phyloP scores from a whole-genome alignment of 306 rosid species.

The Medicago arabica region DNA sequence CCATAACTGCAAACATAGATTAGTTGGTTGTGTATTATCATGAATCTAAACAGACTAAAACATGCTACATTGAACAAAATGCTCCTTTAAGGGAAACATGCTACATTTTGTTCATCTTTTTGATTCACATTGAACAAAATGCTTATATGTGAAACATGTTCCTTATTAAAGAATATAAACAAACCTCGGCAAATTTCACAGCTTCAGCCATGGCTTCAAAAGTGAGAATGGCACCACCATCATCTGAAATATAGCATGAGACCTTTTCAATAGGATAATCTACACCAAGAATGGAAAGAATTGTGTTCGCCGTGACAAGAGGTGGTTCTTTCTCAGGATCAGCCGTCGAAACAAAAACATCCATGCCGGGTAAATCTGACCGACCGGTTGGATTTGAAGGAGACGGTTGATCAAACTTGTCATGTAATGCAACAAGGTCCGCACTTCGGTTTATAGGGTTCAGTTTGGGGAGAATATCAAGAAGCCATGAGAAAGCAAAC shows the following conservation, averaged over 20 bases:
- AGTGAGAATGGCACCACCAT: conserved; percentile 90
- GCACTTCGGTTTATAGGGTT: conserved; percentile 86
- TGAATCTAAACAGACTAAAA: not conserved
- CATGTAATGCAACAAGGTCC: conserved; percentile 66
- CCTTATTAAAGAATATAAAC: not conserved
- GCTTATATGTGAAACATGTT: no score
- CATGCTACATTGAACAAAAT: no score
- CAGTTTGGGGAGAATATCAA: conserved; percentile 73
- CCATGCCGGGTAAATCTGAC: conserved; percentile 80
- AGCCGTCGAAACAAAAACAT: conserved; percentile 76
- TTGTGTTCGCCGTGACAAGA: conserved; percentile 83
- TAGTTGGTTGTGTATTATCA: not conserved
- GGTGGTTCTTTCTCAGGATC: conserved; percentile 91
- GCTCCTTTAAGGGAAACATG: no score
- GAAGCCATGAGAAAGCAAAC: conserved; percentile 86
- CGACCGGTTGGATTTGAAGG: conserved; percentile 65
- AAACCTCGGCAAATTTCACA: conserved; percentile 79
- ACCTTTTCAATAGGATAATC: conserved; percentile 78
- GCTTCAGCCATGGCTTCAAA: conserved; percentile 95
- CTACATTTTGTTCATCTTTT: no score
- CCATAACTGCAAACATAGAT: conserved; percentile 60
- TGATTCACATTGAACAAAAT: no score
- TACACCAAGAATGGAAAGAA: conserved; percentile 75
- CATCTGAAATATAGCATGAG: conserved; percentile 77
- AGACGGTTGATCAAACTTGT: conserved; percentile 71